Base-by-base conservation (phyloP, 352 stramenopile genomes). In the Phytopythium oedochilum region DNA sequence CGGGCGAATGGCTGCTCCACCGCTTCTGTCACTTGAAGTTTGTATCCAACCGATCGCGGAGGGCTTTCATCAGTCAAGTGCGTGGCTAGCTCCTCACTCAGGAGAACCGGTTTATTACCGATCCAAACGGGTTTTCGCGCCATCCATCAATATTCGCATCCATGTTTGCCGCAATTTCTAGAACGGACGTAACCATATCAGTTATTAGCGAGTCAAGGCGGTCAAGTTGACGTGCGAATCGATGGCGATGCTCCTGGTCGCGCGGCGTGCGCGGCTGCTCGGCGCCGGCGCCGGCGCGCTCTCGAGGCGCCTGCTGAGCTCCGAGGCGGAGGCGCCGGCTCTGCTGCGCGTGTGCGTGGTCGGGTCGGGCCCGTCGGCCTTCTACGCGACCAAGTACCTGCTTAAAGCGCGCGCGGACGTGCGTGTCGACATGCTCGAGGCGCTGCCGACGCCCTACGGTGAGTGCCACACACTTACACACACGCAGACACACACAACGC, bases 351-450 rank as follows among this genome's bases (percentile, higher is more conserved):
- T 98, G 17, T 96, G 88, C 54, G 69, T 98, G 20, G 88, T 98
- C 18, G 94, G 93, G 15, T 89, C 83, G 15, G 94, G 94, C 0
- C 94, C 94, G 12, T 76, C 76, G 15, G 94, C 92, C 26, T 98
- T 98, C 53, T 98, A 98, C 71, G 82, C 86, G n/a, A 73, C 89
- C 55, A 98, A 98, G 61, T 98, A 98, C 67, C 64, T 98, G 60
- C 75, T 97, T n/a, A 96, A 96, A 36, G 80, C 92, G 42, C 62
- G 81, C 46, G 29, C 63, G 25, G 39, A 69, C 31, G 63, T 88
- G 18, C 55, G 56, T 20, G 77, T 98, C 20, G 86, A 97, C 70
- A 95, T 99, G 62, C 53, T 99, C 28, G 97, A 99, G 51, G 73
- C 78, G 35, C 68, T 99, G 38, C 94, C 94, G 2, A 98, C 91